phyloP scores from a whole-genome alignment of 208 protist species.

The Novymonas esmeraldas region DNA sequence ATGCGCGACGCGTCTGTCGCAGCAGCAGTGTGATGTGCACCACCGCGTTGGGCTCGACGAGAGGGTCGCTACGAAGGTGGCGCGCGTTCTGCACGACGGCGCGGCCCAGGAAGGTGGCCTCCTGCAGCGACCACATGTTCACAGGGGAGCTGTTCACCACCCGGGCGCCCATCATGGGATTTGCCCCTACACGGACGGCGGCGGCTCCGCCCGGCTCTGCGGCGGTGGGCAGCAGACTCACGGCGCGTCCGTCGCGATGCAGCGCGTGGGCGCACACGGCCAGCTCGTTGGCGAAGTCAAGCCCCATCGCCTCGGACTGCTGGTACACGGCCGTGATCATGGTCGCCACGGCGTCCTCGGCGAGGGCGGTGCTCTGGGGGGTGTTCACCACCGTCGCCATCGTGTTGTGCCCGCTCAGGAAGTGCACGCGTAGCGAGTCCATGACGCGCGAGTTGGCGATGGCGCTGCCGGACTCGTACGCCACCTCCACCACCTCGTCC shows the following conservation, averaged over 20 bases:
- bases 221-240: constrained; percentile 39
- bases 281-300: constrained; percentile 30
- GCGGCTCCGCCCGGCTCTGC: neutral
- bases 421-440: constrained; percentile 31
- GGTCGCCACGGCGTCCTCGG: constrained; percentile 38
- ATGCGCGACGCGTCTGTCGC: constrained; percentile 20
- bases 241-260: constrained; percentile 19
- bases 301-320: constrained; percentile 17
- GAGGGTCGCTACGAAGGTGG: constrained; percentile 29
- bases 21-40: constrained; percentile 38
- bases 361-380: constrained; percentile 28
- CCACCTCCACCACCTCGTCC: constrained; percentile 40
- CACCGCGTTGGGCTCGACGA: constrained; percentile 23
- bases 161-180: constrained; percentile 42
- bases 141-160: constrained; percentile 38
- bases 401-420: constrained; percentile 44
- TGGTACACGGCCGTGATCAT: constrained; percentile 24
- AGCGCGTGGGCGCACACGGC: constrained; percentile 35
- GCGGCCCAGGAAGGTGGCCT: constrained; percentile 31
- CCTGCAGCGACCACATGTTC: constrained; percentile 16
- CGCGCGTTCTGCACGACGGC: constrained; percentile 39
- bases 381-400: constrained; percentile 39
- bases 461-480: constrained; percentile 19
- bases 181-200: constrained; percentile 24
- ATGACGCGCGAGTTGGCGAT: constrained; percentile 16